These are phyloP conservation scores for Xylaria hypoxylon DNA, from an alignment of 2,329 filamentous ascomycete genomes.

Conservation along the genomic window DNA sequence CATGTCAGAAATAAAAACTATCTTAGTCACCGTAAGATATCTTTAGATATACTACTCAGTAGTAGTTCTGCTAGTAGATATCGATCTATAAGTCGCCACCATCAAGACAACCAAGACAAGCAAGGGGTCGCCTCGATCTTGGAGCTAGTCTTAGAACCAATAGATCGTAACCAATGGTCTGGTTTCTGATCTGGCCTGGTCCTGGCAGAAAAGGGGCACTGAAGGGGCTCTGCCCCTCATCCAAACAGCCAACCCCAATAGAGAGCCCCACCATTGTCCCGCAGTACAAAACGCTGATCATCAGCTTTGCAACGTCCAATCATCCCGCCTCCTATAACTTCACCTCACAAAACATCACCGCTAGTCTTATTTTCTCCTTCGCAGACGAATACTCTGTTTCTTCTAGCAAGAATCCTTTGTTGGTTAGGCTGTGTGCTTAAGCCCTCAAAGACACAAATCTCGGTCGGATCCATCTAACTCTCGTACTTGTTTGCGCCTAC, in stretches of 20 bases:
- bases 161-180: neutral
- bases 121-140: neutral
- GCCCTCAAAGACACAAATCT: conserved; percentile 6
- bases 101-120: neutral
- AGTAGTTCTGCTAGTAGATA: too few species aligned
- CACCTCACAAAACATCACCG: conserved; percentile 46
- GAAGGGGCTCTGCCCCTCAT: conserved; percentile 41
- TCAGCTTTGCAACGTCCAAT: conserved; percentile 40
- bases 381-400: neutral
- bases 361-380: conserved; percentile 42
- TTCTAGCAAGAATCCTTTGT: neutral
- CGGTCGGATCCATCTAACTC: conserved; percentile 9
- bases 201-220: conserved; percentile 35
- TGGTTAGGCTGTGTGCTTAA: conserved; percentile 1
- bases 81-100: neutral
- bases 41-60: too few species aligned
- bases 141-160: too few species aligned
- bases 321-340: conserved; percentile 37
- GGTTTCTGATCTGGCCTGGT: conserved; percentile 4
- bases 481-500: conserved; percentile 14
- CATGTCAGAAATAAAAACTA: too few species aligned
- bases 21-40: too few species aligned
- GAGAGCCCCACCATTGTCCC: conserved; percentile 41
- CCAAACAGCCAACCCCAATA: conserved; percentile 30
- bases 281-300: conserved; percentile 35